A percentile compares a stretch with the other conserved stretches of the same genome.
phyloP scores from a whole-genome alignment of 352 stramenopile genomes.

The Elongisporangium prolatum region DNA sequence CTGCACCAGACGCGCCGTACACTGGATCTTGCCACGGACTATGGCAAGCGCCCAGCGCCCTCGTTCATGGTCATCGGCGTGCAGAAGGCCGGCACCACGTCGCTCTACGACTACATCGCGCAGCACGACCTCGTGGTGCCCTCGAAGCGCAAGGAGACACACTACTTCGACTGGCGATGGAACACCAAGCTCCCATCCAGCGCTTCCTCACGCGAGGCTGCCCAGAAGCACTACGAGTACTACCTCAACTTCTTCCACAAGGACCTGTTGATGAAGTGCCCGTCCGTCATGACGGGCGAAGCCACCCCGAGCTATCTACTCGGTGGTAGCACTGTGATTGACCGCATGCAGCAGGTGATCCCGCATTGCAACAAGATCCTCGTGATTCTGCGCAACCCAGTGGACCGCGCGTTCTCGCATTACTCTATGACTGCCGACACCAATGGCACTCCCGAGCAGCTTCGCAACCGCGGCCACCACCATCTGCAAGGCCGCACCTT shows the following conservation, averaged over 20 bases:
- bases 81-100: constrained; percentile 96
- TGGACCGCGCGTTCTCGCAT: constrained; percentile 85
- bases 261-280: constrained; percentile 78
- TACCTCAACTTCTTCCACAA: constrained; percentile 87
- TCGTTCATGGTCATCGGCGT: constrained; percentile 96
- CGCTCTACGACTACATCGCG: constrained; percentile 96
- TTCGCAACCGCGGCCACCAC: constrained; percentile 73
- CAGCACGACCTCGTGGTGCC: constrained; percentile 94
- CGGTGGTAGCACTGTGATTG: constrained; percentile 64
- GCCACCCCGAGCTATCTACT: constrained; percentile 91
- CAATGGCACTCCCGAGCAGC: constrained; percentile 67
- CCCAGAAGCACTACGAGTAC: constrained; percentile 49
- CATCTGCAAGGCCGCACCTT: constrained; percentile 59
- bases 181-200: constrained; percentile 62
- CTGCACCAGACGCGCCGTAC: constrained; percentile 95
- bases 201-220: constrained; percentile 42
- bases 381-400: constrained; percentile 77
- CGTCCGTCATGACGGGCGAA: constrained; percentile 91
- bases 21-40: constrained; percentile 89
- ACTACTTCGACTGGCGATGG: constrained; percentile 99
- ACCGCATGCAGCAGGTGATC: constrained; percentile 72
- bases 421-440: constrained; percentile 86
- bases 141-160: constrained; percentile 93
- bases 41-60: constrained; percentile 69
- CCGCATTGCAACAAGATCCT: constrained; percentile 82